Percentiles rank a stretch among this genome's conserved stretches.
phyloP scores from a whole-genome alignment of 2,329 filamentous ascomycete species.

The Mycosphaerella sp. region DNA sequence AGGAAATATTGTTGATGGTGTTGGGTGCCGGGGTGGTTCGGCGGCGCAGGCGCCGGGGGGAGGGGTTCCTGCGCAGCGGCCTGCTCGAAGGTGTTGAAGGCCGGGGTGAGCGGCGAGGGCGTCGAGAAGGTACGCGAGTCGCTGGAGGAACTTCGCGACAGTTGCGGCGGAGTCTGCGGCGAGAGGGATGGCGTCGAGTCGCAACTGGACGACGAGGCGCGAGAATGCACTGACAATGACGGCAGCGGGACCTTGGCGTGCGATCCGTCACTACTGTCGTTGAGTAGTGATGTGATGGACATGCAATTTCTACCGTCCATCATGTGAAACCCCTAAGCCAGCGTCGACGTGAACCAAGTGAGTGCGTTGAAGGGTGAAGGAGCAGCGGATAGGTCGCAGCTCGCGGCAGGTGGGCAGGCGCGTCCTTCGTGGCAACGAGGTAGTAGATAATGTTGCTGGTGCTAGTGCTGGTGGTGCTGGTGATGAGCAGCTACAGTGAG shows the following conservation, averaged over 20 bases:
- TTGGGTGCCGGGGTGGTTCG: slow-evolving; percentile 16
- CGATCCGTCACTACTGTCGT: slow-evolving; percentile 38
- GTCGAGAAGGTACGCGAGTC: slow-evolving; percentile 40
- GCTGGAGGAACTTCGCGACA: slow-evolving; percentile 43
- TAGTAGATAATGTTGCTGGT: neutral
- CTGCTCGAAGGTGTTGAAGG: slow-evolving; percentile 31
- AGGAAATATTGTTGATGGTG: slow-evolving; percentile 22
- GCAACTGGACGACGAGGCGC: slow-evolving; percentile 37
- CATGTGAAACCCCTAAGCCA: slow-evolving; percentile 28
- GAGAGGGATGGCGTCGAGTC: slow-evolving; percentile 42
- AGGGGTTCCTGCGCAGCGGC: neutral
- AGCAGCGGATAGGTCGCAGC: neutral
- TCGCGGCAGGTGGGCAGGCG: neutral
- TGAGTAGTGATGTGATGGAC: slow-evolving; percentile 42
- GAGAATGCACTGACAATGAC: slow-evolving; percentile 18
- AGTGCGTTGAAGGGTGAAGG: slow-evolving; percentile 6
- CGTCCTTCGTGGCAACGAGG: neutral
- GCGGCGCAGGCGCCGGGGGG: slow-evolving; percentile 16
- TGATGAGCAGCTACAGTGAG: too few species aligned
- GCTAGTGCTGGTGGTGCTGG: slow-evolving; percentile 1
- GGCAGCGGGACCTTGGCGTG: slow-evolving; percentile 24
- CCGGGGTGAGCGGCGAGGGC: slow-evolving; percentile 44
- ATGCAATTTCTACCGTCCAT: slow-evolving; percentile 49
- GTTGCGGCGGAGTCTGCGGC: slow-evolving; percentile 42
- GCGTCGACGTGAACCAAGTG: slow-evolving; percentile 12